Percentiles rank a stretch among this genome's conserved stretches.
Evolutionary conservation across 2,329 filamentous ascomycete genomes (phyloP).

Genomic region (Fusarium guadeloupense): DNA sequence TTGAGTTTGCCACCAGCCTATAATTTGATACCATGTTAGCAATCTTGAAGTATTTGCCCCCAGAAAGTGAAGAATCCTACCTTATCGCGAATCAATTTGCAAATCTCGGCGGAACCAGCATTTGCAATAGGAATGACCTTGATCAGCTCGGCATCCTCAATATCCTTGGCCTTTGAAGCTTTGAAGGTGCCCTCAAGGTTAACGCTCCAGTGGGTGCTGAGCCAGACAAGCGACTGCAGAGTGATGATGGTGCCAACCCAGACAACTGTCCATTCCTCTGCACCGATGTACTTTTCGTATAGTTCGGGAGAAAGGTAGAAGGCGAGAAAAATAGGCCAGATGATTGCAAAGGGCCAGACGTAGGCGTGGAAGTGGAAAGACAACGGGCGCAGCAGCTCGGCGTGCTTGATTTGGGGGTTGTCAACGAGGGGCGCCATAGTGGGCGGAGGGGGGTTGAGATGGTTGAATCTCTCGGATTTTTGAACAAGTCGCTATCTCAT

Average conservation of each 20-base stretch:
- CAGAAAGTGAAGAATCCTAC: constrained; percentile 48
- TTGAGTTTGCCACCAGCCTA: constrained; percentile 77
- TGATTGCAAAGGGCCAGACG: constrained; percentile 88
- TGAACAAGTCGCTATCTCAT: constrained; percentile 4
- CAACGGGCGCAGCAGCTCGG: constrained; percentile 88
- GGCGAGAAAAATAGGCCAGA: constrained; percentile 92
- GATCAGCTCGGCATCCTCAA: constrained; percentile 83
- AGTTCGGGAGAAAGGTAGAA: constrained; percentile 84
- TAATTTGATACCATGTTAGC: constrained; percentile 13
- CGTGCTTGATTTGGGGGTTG: constrained; percentile 86
- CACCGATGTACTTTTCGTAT: constrained; percentile 91
- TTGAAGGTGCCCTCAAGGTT: constrained; percentile 85
- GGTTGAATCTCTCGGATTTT: constrained; percentile 17
- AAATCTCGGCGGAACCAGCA: constrained; percentile 89
- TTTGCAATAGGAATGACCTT: constrained; percentile 93
- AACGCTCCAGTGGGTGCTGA: constrained; percentile 98
- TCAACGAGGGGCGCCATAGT: constrained; percentile 85
- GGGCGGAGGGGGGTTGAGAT: constrained; percentile 29
- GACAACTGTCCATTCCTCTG: constrained; percentile 98
- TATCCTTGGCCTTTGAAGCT: constrained; percentile 71
- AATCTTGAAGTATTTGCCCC: constrained; percentile 8
- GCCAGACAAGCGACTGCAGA: constrained; percentile 86
- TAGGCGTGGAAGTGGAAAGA: constrained; percentile 85
- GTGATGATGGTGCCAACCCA: constrained; percentile 91
- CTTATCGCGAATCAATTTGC: constrained; percentile 79